Evolutionary conservation across 225 moss, liverwort and hornwort genomes (phyloP).

Genomic region (Pseudisothecium myosuroides): DNA sequence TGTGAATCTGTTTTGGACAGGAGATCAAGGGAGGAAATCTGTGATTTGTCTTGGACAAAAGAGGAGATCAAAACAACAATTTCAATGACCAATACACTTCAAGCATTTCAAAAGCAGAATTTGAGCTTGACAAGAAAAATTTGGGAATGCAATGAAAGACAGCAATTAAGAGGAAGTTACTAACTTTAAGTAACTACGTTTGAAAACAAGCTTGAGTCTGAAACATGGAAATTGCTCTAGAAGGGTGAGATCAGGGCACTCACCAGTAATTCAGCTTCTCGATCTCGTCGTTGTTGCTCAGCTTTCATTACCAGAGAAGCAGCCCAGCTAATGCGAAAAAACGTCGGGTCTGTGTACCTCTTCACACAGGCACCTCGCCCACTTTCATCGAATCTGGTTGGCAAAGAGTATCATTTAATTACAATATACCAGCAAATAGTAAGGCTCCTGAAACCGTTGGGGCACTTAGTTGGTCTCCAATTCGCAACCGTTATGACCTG

Average conservation of each 20-base stretch:
- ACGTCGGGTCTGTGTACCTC: constrained; percentile 43
- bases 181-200: neutral
- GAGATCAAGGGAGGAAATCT: neutral
- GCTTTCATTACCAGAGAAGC: constrained; percentile 15
- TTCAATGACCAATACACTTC: neutral
- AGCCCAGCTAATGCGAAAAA: constrained; percentile 34
- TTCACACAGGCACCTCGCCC: constrained; percentile 51
- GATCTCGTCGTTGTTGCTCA: constrained; percentile 13
- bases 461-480: neutral
- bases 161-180: neutral
- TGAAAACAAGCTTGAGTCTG: neutral
- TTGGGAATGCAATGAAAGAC: neutral
- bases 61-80: neutral
- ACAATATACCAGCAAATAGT: neutral
- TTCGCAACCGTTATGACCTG: neutral
- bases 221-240: neutral
- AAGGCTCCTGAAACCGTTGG: neutral
- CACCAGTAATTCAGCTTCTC: constrained; percentile 9
- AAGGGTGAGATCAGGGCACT: neutral
- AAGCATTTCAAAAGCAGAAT: neutral
- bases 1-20: neutral
- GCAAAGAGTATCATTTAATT: neutral
- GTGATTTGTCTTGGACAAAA: neutral
- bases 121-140: neutral
- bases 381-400: constrained; percentile 35